Percentiles rank a stretch among this genome's conserved stretches.
These are phyloP conservation scores for Aureobasidium sp. DNA, from an alignment of 2,329 filamentous ascomycete genomes.

Conservation along the genomic window DNA sequence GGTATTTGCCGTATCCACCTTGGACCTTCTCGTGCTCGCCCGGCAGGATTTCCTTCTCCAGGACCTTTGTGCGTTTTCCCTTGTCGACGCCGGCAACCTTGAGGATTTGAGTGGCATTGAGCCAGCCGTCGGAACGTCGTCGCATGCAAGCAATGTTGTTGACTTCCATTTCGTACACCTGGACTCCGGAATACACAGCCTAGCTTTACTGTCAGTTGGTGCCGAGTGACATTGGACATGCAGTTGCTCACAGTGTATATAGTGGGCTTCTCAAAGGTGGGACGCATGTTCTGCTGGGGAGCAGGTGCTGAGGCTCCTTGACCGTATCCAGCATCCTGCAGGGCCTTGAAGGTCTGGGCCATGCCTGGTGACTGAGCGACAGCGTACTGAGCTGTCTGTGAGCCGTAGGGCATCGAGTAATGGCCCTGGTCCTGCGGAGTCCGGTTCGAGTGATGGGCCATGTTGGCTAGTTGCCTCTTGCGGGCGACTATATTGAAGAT, in stretches of 20 bases:
- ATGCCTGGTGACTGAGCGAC: conserved; percentile 8
- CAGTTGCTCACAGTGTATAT: conserved; percentile 39
- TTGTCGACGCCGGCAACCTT: conserved; percentile 97
- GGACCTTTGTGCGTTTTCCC: conserved; percentile 91
- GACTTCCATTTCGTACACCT: conserved; percentile 98
- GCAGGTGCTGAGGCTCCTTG: neutral
- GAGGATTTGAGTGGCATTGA: conserved; percentile 96
- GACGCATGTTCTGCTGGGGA: conserved; percentile 7
- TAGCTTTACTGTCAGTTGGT: conserved; percentile 21
- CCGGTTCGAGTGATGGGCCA: conserved; percentile 5
- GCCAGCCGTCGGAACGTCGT: conserved; percentile 85
- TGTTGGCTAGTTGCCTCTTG: neutral
- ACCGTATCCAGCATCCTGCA: conserved; percentile 11
- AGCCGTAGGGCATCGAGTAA: conserved; percentile 12
- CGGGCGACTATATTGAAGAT: neutral
- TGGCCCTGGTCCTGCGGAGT: neutral
- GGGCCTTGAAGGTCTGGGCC: conserved; percentile 8
- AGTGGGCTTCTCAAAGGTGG: conserved; percentile 31
- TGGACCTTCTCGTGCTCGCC: conserved; percentile 98
- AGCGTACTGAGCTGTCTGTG: conserved; percentile 6
- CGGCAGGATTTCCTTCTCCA: conserved; percentile 94
- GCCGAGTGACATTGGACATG: neutral
- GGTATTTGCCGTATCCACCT: conserved; percentile 96
- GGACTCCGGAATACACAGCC: conserved; percentile 90
- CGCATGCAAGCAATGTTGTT: conserved; percentile 93